Evolutionary conservation across 2,329 filamentous ascomycete genomes (phyloP), one percentile per base, ranked within the genome.

Genomic region (Colletotrichum sp.): DNA sequence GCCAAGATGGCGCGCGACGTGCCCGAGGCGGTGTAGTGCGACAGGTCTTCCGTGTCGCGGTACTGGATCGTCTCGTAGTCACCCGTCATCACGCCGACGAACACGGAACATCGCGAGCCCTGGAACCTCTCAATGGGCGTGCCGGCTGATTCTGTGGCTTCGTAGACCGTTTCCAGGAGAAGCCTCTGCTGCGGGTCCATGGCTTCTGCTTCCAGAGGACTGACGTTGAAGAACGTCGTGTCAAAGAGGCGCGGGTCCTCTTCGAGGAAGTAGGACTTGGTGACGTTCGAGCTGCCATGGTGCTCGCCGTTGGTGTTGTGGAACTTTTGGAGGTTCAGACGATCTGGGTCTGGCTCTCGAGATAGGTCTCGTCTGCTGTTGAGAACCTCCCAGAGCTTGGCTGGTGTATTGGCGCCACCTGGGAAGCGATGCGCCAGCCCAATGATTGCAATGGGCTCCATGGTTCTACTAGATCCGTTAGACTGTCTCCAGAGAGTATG

Each of bases 171-270:
- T 63, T 86, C 84, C 1, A 85, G 78, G 7, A 82, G 71, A 3
- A 82, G 44, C 0, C 83, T 80, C 28, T 84, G 83, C 72, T 84
- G 82, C 3, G 83, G 83, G 68, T 85, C 84, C 71, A 85, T 81
- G 4, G 80, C 77, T 4, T 78, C 77, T 1, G 81, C 82, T 67
- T 85, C 83, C 2, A 71, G 72, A 1, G 80, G 71, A 9, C 59
- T 79, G 59, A 83, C 79, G 28, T 75, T 75, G 77, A 85, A 85
- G 69, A 84, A 84, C 1, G 67, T 21, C 10, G 76, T 59, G 77
- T 85, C 83, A 10, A 81, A 80, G 5, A 72, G 30, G 4, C 72
- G 60, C 3, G 73, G 24, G 18, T 81, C 78, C 36, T 81, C 79
- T 0, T 78, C 70, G 10, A 81, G 72, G n/a, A 81, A 72, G 32